These are phyloP conservation scores for Chytriomyces sp. DNA, from an alignment of 192 early-diverging fungal species.

Conservation along the genomic window DNA sequence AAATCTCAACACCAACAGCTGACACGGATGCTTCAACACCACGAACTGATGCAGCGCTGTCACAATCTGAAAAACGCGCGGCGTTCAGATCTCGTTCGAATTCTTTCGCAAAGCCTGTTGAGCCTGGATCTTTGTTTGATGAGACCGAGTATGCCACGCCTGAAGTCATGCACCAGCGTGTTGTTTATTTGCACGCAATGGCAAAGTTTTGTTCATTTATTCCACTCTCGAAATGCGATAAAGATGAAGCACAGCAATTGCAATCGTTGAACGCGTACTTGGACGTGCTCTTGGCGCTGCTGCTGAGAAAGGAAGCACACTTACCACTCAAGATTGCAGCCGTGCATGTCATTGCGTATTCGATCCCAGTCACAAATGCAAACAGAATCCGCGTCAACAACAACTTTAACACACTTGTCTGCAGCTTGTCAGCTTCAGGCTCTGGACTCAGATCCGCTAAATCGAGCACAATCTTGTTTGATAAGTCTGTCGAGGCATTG, in stretches of 20 bases:
- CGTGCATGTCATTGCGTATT: slow-evolving; percentile 40
- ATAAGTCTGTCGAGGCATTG: not conserved
- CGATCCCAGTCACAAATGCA: slow-evolving; percentile 54
- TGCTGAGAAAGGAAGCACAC: slow-evolving; percentile 38
- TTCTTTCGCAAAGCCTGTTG: no score
- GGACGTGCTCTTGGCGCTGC: slow-evolving; percentile 40
- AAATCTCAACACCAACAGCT: no score
- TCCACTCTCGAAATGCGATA: not conserved
- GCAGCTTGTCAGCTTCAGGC: slow-evolving; percentile 19
- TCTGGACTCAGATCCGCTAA: not conserved
- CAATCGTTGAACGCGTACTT: slow-evolving; percentile 47
- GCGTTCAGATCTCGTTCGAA: no score
- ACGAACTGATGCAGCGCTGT: no score
- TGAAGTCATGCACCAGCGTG: slow-evolving; percentile 34
- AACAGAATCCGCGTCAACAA: slow-evolving; percentile 51
- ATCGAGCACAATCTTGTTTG: not conserved
- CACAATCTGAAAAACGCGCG: no score
- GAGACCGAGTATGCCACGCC: slow-evolving; percentile 36
- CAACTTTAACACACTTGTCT: slow-evolving; percentile 36
- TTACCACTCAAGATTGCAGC: slow-evolving; percentile 43
- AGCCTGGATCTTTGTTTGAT: no score
- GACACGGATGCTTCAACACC: no score
- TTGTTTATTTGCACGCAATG: slow-evolving; percentile 45
- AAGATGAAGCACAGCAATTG: not conserved
- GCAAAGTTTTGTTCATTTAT: slow-evolving; percentile 24